Conservation (phyloP, 345 rosid genomes). For the Adansonia digitata region DNA sequence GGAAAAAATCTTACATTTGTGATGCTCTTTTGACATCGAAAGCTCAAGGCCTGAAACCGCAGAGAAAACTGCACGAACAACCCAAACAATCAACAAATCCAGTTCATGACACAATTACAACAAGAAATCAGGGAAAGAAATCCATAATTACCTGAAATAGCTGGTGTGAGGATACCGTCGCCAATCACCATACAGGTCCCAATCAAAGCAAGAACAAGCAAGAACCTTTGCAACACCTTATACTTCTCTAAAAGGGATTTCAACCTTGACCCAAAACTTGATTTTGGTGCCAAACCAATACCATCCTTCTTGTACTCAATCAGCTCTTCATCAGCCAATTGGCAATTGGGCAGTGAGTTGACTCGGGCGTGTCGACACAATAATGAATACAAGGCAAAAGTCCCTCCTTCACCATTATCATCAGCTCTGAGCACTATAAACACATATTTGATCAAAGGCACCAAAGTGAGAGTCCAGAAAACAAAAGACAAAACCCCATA, state of each 20-base stretch:
- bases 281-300: slow-evolving; percentile 8
- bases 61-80: slow-evolving; percentile 59
- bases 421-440: slow-evolving; percentile 79
- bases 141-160: slow-evolving; percentile 59
- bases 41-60: slow-evolving; percentile 84
- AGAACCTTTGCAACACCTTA: slow-evolving; percentile 53
- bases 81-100: slow-evolving; percentile 13
- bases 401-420: slow-evolving; percentile 89
- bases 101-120: not conserved
- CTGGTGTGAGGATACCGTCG: slow-evolving; percentile 85
- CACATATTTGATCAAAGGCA: slow-evolving; percentile 73
- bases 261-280: slow-evolving; percentile 40
- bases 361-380: slow-evolving; percentile 72
- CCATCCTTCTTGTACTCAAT: slow-evolving; percentile 50
- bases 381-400: slow-evolving; percentile 78
- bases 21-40: slow-evolving; percentile 67
- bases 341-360: slow-evolving; percentile 72
- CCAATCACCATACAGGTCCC: slow-evolving; percentile 95
- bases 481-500: slow-evolving; percentile 76
- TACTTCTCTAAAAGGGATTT: slow-evolving; percentile 61
- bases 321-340: slow-evolving; percentile 73
- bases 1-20: slow-evolving; percentile 49
- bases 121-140: not conserved
- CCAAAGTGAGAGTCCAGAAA: slow-evolving; percentile 78
- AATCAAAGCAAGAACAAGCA: slow-evolving; percentile 73